Evolutionary conservation across 2,329 filamentous ascomycete genomes (phyloP), one percentile per base, ranked within the genome.

Genomic region (Ascochyta lentis): DNA sequence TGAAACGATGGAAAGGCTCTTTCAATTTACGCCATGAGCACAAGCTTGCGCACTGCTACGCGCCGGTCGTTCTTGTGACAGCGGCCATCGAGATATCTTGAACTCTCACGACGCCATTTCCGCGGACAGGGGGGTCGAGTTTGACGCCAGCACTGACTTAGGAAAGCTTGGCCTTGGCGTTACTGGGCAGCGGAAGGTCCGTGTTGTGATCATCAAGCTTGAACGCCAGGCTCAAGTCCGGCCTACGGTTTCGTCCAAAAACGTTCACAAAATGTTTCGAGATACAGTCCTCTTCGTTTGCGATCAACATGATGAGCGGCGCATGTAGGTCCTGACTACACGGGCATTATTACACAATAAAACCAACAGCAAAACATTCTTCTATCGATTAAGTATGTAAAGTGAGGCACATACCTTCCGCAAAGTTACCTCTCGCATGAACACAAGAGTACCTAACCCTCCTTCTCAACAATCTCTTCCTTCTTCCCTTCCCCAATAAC

Each of bases 381-480:
- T 39, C 37, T 23, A 39, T 39, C 13, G 10, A 23, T 8, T 24
- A 39, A 39, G 19, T 24, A 39, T 24, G 19, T 16, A 39, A 7
- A 39, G 6, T 8, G 4, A 5, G 8, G 16, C 12, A n/a, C 48
- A 55, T 13, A 6, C 26, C 13, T 29, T 12, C 37, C 19, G 24
- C 40, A 13, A 3, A 12, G 4, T 29, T 27, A 42, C 44, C 40
- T 22, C 7, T 43, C 19, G 41, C 31, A 38, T 15, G 42, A 33
- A 44, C n/a, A 49, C 12, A 48, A 26, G 19, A 57, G 44, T 24
- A 45, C 31, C 55, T 61, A 65, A 29, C 42, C 39, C 27, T 64
- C 59, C 19, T 61, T 56, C 27, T 57, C 57, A 15, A 40, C 27
- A 16, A 31, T 22, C 10, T 39, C 37, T 13, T 53, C 39, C 39